Conservation (phyloP, 257 asterid species). For the Leonotis leonurus region DNA sequence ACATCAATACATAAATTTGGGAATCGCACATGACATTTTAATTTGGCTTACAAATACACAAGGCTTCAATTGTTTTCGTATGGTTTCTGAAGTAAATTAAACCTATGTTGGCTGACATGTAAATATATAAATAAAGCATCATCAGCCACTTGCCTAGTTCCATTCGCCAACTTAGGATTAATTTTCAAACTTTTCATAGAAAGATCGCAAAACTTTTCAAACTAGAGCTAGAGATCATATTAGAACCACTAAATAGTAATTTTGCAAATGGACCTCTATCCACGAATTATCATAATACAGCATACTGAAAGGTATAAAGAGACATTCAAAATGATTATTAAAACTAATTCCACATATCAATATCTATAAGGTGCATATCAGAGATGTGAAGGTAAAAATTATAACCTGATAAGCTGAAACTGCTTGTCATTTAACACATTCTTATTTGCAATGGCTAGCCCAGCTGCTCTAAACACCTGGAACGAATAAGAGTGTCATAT, state of each 20-base stretch:
- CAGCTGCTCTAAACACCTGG: slow-evolving; percentile 81
- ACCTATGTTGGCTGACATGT: too few relatives aligned
- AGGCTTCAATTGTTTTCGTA: too few relatives aligned
- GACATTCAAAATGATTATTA: not conserved
- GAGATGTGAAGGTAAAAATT: not conserved
- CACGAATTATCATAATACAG: not conserved
- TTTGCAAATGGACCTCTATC: not conserved
- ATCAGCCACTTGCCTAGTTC: too few relatives aligned
- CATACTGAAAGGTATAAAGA: not conserved
- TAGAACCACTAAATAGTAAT: not conserved
- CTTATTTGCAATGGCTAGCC: slow-evolving; percentile 73
- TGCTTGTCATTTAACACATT: slow-evolving; percentile 76
- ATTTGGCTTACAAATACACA: too few relatives aligned
- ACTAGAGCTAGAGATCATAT: not conserved
- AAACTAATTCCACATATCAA: not conserved
- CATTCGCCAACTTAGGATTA: too few relatives aligned
- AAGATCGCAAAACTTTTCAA: not conserved
- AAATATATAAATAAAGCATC: too few relatives aligned
- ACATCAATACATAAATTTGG: too few relatives aligned
- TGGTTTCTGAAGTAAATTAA: too few relatives aligned
- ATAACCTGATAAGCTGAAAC: slow-evolving; percentile 90
- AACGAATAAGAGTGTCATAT: slow-evolving; percentile 8
- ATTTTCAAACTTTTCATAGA: too few relatives aligned
- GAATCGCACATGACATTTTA: too few relatives aligned
- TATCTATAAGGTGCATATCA: not conserved